Evolutionary conservation across 139 green algal species (phyloP).

Genomic region (Volvox africanus): DNA sequence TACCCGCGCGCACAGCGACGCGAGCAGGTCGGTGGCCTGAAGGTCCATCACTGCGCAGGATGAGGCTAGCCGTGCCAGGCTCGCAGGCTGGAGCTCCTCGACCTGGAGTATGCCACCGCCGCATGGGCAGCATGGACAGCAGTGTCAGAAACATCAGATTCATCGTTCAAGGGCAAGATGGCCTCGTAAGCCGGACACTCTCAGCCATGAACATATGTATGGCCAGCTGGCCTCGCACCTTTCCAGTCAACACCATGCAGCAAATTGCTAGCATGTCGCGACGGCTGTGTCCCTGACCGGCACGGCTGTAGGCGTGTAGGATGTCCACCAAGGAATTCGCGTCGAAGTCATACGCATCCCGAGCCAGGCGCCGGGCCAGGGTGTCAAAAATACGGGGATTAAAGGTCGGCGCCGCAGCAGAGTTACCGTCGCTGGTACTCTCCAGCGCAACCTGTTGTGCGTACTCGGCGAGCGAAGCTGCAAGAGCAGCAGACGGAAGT

Average conservation of each 20-base stretch:
- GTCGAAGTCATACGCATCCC: neutral
- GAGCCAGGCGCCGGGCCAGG: neutral
- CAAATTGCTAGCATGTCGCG: slow-evolving; percentile 9
- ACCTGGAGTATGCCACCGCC: neutral
- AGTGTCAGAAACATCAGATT: neutral
- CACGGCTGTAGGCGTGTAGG: neutral
- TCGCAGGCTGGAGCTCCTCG: neutral
- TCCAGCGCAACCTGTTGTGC: neutral
- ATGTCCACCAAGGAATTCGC: neutral
- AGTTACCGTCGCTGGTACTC: neutral
- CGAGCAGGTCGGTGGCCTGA: slow-evolving; percentile 15
- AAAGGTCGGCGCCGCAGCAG: neutral
- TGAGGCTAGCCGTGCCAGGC: neutral
- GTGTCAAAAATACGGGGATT: neutral
- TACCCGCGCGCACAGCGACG: slow-evolving; percentile 19
- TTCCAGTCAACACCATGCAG: neutral
- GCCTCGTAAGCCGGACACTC: neutral
- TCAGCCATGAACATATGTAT: neutral
- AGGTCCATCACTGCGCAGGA: neutral
- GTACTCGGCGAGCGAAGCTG: neutral
- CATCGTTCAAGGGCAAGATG: too few relatives aligned
- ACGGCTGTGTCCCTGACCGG: neutral
- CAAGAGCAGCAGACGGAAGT: neutral
- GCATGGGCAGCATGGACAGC: neutral
- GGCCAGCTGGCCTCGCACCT: neutral